Base-by-base conservation (phyloP, 768 basidiomycete genomes). In the Kwoniella sp. region DNA sequence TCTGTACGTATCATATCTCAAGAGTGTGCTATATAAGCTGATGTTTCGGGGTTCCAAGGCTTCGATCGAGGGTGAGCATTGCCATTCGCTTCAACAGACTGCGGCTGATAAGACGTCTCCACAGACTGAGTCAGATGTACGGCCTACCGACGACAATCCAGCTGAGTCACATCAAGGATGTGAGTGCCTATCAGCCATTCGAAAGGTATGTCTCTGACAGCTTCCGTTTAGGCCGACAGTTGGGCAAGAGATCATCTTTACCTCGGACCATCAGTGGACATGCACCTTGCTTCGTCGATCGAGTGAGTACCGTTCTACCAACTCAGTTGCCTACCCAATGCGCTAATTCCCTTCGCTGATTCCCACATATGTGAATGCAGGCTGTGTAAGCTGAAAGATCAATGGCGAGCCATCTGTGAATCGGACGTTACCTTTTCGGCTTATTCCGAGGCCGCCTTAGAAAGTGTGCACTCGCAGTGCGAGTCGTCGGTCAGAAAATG, bases 301-400 rank as follows among this genome's bases (percentile, higher is more conserved):
- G 72, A 73, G 72, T 72, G 45, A 54, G 70, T 51, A 26, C 7
- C 1, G 26, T 20, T 37, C 25, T n/a, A 58, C 15, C 20, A 9
- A 8, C 17, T 28, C 25, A 28, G 5, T 20, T 29, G 20, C 13
- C 23, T 7, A n/a, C n/a, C n/a, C n/a, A n/a, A 50, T 30, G 8
- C 48, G 25, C 48, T 47, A 7, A 13, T 7, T 37, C 5, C 34
- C 13, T 37, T 37, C 41, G 41, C 41, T 20, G 26, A 28, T 22
- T 57, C 15, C 58, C 22, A 38, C 13, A 28, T 26, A 29, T 30
- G 23, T 17, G n/a, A n/a, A 15, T 25, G 13, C 55, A 71, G 70
- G 23, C 52, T 73, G 15, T 73, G 71, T 52, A 73, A 69, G 63
- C 58, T 69, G 4, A 73, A 73, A 56, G 71, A 73, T 31, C 68